Percentiles rank a stretch among this genome's conserved stretches.
Conservation (phyloP, 2,329 filamentous ascomycete species). For the Penicillium hesseltinei region DNA sequence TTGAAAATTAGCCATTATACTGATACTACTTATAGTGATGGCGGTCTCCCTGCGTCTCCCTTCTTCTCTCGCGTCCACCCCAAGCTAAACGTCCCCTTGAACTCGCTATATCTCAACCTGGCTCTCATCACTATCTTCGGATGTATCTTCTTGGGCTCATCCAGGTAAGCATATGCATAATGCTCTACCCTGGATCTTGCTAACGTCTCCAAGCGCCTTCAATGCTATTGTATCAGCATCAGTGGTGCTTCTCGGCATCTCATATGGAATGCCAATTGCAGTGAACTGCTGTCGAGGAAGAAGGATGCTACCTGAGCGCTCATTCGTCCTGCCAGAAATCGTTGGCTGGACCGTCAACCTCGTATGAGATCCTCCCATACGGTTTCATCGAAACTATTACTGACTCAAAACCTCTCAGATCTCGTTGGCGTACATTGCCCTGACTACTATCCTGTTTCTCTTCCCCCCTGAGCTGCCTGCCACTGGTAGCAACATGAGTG, state of each 20-base stretch:
- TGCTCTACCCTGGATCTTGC: not conserved
- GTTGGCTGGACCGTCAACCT: constrained; percentile 62
- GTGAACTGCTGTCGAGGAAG: constrained; percentile 68
- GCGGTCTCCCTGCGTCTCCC: constrained; percentile 62
- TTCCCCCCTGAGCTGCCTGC: constrained; percentile 68
- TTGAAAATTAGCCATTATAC: not conserved
- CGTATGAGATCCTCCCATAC: constrained; percentile 31
- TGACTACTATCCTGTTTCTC: constrained; percentile 74
- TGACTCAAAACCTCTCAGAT: constrained; percentile 44
- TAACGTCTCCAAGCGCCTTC: constrained; percentile 52
- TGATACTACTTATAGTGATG: constrained; percentile 48
- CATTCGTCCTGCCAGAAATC: constrained; percentile 54
- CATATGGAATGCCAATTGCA: constrained; percentile 70
- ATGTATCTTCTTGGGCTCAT: constrained; percentile 66
- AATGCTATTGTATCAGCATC: constrained; percentile 70
- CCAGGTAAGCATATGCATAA: constrained; percentile 12
- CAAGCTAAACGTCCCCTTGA: constrained; percentile 62
- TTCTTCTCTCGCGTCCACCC: constrained; percentile 63
- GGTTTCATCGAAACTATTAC: not conserved
- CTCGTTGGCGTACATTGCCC: constrained; percentile 59
- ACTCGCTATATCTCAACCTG: constrained; percentile 62
- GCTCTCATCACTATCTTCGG: constrained; percentile 66
- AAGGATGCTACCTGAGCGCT: constrained; percentile 60
- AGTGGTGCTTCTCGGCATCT: constrained; percentile 69
- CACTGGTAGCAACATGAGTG: constrained; percentile 67